Evolutionary conservation across 352 stramenopile species (phyloP).

Genomic region (Bremia lactucae): DNA sequence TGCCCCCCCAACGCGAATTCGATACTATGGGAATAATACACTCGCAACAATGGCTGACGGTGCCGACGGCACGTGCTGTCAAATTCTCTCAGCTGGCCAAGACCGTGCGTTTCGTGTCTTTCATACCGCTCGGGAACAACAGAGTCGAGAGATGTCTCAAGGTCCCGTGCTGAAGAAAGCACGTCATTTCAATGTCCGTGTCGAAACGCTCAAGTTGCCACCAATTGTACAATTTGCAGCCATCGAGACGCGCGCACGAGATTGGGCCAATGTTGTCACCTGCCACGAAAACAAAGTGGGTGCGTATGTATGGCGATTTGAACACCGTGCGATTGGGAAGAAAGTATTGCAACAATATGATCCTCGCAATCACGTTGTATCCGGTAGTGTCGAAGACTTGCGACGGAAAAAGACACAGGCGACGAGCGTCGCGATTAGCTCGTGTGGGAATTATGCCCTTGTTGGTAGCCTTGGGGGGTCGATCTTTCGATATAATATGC

Average conservation of each 20-base stretch:
- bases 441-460: slow-evolving; percentile 92
- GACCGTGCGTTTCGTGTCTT: slow-evolving; percentile 88
- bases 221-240: slow-evolving; percentile 87
- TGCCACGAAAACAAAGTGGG: slow-evolving; percentile 89
- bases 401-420: slow-evolving; percentile 57
- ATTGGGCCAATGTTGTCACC: slow-evolving; percentile 92
- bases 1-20: slow-evolving; percentile 74
- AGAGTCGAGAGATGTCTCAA: slow-evolving; percentile 86
- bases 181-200: slow-evolving; percentile 73
- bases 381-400: slow-evolving; percentile 46
- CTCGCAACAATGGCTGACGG: slow-evolving; percentile 75
- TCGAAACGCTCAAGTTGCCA: slow-evolving; percentile 86
- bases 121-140: slow-evolving; percentile 84
- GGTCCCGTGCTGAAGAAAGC: slow-evolving; percentile 87
- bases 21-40: slow-evolving; percentile 88
- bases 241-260: slow-evolving; percentile 80
- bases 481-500: slow-evolving; percentile 94
- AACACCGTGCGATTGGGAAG: slow-evolving; percentile 87
- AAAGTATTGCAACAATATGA: slow-evolving; percentile 87
- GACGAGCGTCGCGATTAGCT: slow-evolving; percentile 63
- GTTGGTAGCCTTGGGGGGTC: slow-evolving; percentile 87
- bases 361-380: slow-evolving; percentile 46
- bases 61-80: slow-evolving; percentile 74
- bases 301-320: slow-evolving; percentile 92
- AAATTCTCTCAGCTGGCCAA: slow-evolving; percentile 85